Base-by-base conservation (phyloP, 495 filamentous ascomycete genomes). In the Rhizodiscina lignyota region DNA sequence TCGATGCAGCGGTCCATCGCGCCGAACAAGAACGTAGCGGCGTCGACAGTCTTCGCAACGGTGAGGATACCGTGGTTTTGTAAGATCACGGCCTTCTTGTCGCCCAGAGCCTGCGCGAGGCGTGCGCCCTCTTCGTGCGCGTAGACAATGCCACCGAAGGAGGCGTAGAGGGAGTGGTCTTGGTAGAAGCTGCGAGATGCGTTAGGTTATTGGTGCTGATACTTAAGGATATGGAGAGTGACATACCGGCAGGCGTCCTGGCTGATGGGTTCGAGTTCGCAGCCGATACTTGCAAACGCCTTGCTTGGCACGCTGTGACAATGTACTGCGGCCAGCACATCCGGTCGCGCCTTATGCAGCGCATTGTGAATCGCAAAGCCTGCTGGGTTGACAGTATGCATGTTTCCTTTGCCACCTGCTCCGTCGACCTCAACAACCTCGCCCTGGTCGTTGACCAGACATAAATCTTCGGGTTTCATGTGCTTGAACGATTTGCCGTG, bases 181-280 rank as follows among this genome's bases (percentile, higher is more conserved):
- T 37, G 30, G 34, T 41, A 41, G 24, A 41, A n/a, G n/a, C n/a
- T n/a, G n/a, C n/a, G n/a, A n/a, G n/a, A n/a, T n/a, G n/a, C n/a
- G n/a, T n/a, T n/a, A n/a, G n/a, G n/a, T n/a, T n/a, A n/a, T n/a
- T n/a, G n/a, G n/a, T n/a, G n/a, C n/a, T n/a, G n/a, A n/a, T n/a
- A n/a, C n/a, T n/a, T n/a, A n/a, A n/a, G n/a, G n/a, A n/a, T n/a
- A n/a, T n/a, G n/a, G n/a, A n/a, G n/a, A n/a, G n/a, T n/a, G n/a
- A n/a, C n/a, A n/a, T n/a, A 41, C 18, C 31, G 27, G 20, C 39
- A 41, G 10, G 34, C 24, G 28, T 41, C 39, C 26, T 41, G 39
- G 12, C 32, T 41, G 12, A 41, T 17, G 4, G 34, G 32, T n/a
- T 36, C 21, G n/a, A 41, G 34, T 12, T 13, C 26, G 2, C 20